A percentile compares a stretch with the other conserved stretches of the same genome.
Evolutionary conservation across 1,284 basidiomycete species (phyloP).

Genomic region (Moesziomyces sp.): DNA sequence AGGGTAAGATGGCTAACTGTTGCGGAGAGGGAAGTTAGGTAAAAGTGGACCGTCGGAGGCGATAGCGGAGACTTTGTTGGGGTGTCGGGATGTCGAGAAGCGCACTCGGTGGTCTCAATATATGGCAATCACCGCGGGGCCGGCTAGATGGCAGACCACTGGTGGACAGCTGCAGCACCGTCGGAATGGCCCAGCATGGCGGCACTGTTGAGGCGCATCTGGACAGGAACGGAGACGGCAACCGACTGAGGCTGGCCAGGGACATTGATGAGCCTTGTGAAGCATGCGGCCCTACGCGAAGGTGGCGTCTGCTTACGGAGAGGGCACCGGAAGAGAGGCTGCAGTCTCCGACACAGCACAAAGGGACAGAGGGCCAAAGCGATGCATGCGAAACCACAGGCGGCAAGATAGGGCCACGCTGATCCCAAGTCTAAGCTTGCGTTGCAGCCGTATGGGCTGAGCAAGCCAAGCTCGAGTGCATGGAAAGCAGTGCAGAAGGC

Average conservation of each 20-base stretch:
- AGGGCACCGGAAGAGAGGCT: background rate
- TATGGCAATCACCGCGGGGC: background rate
- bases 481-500: background rate
- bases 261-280: slow-evolving; percentile 24
- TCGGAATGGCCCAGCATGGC: no score
- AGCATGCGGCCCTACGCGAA: slow-evolving; percentile 11
- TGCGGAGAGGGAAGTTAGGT: background rate
- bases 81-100: background rate
- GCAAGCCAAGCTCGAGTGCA: background rate
- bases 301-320: background rate
- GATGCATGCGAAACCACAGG: slow-evolving; percentile 2
- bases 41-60: background rate
- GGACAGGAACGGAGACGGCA: background rate
- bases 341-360: slow-evolving; percentile 2
- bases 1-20: background rate
- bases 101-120: background rate
- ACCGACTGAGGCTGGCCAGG: background rate
- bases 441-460: background rate
- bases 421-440: background rate
- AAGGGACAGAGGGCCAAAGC: slow-evolving; percentile 2
- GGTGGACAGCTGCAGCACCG: background rate
- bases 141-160: no score
- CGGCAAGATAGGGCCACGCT: slow-evolving; percentile 11
- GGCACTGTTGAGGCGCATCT: background rate
- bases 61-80: slow-evolving; percentile 1